These are phyloP conservation scores for Rhodotorula sp. DNA, from an alignment of 1,284 basidiomycete species.

Conservation along the genomic window DNA sequence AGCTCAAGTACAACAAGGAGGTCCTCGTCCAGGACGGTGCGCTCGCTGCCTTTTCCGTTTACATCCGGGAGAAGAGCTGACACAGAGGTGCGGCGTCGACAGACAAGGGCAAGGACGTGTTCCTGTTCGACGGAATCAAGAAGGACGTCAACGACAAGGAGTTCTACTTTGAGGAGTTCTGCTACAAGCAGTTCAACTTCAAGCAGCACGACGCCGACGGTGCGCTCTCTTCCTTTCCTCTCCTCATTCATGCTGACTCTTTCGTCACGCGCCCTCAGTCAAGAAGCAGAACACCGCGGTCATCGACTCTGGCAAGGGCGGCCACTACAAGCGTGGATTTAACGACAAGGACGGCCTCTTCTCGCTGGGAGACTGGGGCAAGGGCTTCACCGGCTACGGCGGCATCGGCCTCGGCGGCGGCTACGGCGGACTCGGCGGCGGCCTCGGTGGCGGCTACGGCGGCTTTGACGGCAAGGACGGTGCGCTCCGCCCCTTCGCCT, in stretches of 20 bases:
- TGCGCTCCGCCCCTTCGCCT: too few species aligned
- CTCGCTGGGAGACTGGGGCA: background rate
- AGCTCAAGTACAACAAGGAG: constrained; percentile 15
- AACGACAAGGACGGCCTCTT: background rate
- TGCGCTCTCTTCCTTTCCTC: background rate
- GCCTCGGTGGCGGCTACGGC: background rate
- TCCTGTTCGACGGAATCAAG: constrained; percentile 10
- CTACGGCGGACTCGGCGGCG: too few species aligned
- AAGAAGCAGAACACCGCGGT: background rate
- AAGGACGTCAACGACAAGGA: constrained; percentile 11
- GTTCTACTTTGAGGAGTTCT: constrained; percentile 21
- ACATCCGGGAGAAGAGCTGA: too few species aligned
- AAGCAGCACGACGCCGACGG: constrained; percentile 11
- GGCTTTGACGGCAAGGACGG: background rate
- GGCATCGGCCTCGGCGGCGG: background rate
- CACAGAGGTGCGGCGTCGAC: too few species aligned
- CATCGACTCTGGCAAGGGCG: background rate
- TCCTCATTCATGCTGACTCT: background rate
- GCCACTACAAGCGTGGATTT: background rate
- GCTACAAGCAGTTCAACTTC: constrained; percentile 22
- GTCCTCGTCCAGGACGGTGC: constrained; percentile 8
- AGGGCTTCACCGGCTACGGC: background rate
- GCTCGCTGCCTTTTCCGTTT: background rate
- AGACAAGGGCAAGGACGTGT: constrained; percentile 13
- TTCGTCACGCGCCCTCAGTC: background rate